These are phyloP conservation scores for Umbelopsis sp. DNA, from an alignment of 192 early-diverging fungal species.

Conservation along the genomic window DNA sequence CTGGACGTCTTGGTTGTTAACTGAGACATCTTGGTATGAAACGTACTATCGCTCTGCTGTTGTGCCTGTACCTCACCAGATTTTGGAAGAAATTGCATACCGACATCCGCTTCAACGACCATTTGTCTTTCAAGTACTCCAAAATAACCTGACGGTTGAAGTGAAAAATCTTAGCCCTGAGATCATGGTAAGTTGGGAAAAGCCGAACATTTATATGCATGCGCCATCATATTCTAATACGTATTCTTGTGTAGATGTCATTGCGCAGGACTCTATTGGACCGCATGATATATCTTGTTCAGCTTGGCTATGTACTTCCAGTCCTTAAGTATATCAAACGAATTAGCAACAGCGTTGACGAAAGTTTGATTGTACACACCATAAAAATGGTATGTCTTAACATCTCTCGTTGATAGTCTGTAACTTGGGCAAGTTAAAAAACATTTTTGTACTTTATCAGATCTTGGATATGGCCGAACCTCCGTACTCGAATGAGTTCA, in stretches of 20 bases:
- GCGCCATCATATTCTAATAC: neutral
- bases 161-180: constrained; percentile 60
- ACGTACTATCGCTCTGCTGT: constrained; percentile 69
- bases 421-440: no score
- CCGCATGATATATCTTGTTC: constrained; percentile 66
- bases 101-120: constrained; percentile 69
- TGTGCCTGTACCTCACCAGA: constrained; percentile 56
- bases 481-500: constrained; percentile 47
- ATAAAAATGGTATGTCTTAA: constrained; percentile 10
- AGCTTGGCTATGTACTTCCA: constrained; percentile 63
- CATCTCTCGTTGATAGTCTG: neutral
- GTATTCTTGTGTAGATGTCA: constrained; percentile 48
- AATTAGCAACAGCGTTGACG: constrained; percentile 58
- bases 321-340: constrained; percentile 61
- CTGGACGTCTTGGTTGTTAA: constrained; percentile 67
- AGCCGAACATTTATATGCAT: neutral
- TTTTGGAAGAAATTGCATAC: constrained; percentile 79
- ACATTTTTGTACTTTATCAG: neutral
- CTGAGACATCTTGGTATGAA: constrained; percentile 66
- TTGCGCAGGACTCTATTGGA: constrained; percentile 69
- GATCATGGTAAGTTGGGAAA: constrained; percentile 48
- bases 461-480: constrained; percentile 45
- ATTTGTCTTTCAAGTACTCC: constrained; percentile 63
- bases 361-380: constrained; percentile 62
- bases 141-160: constrained; percentile 58